These are phyloP conservation scores for Leccinum longicurvipes DNA, from an alignment of 768 basidiomycete species.

Conservation along the genomic window DNA sequence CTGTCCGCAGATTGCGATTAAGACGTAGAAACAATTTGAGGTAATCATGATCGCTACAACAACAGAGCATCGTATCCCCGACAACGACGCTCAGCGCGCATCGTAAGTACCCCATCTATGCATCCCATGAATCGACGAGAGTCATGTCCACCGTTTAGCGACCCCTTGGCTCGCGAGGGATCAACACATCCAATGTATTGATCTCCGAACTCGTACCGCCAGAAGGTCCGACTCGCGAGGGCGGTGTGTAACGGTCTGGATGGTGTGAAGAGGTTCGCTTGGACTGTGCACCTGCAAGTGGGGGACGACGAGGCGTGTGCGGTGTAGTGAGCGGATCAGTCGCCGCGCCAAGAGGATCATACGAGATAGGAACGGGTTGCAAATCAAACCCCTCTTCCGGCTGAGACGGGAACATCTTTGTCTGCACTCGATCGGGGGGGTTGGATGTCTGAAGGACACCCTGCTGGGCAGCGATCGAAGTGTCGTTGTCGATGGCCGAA, in stretches of 20 bases:
- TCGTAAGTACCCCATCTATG: neutral
- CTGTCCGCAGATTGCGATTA: neutral
- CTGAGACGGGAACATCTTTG: constrained; percentile 1
- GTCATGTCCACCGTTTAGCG: neutral
- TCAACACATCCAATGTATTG: neutral
- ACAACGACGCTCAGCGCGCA: neutral
- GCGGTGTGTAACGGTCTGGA: neutral
- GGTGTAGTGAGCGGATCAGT: neutral
- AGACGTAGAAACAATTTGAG: neutral
- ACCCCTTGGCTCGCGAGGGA: constrained; percentile 6
- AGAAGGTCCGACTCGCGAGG: neutral
- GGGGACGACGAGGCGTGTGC: neutral
- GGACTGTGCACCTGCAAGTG: neutral
- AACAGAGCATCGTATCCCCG: neutral
- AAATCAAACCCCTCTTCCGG: constrained; percentile 1
- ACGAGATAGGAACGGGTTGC: neutral
- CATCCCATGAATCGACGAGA: neutral
- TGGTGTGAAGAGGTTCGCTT: neutral
- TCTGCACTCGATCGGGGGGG: constrained; percentile 6
- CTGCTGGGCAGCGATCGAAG: neutral
- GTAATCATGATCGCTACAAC: neutral
- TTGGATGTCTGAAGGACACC: constrained; percentile 4
- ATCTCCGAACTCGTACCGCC: neutral
- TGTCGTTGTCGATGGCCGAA: neutral
- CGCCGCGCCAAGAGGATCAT: neutral